Evolutionary conservation across 257 asterid genomes (phyloP), one percentile per base, ranked within the genome.

Genomic region (Nicotiana attenuata): DNA sequence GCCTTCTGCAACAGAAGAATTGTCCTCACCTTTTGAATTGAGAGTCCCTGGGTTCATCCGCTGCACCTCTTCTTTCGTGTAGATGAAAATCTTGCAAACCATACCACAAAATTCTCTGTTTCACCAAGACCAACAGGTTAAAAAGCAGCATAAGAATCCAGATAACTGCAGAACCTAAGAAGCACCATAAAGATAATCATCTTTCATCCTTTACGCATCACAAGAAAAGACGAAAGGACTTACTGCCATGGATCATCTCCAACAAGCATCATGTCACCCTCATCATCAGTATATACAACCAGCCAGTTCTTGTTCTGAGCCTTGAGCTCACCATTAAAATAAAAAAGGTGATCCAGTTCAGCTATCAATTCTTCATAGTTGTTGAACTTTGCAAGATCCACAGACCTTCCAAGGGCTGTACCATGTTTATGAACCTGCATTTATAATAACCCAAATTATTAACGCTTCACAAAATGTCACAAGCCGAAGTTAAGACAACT

Each of bases 171-270:
- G 45, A 65, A 66, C 52, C n/a, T 64, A 5, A 47, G 52, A 35
- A 77, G 63, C 77, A 81, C 60, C 4, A 8, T 10, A 78, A 7
- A 52, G 76, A 47, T 82, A 75, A 57, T 55, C 64, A 41, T 59
- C 57, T 38, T 20, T 29, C 82, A 60, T 78, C 59, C 82, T 60
- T 26, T 64, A 53, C 5, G 45, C 38, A 80, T 59, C 75, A 63
- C 11, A 41, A 80, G 38, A 28, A 64, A 80, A 7, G 26, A 80
- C 3, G 65, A 50, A 56, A 65, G 14, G 82, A 89, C 95, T 92
- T 81, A 91, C 97, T 89, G 93, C 97, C 97, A 93, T 6, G 97
- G 97, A 87, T 93, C 96, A 85, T 93, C 97, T 84, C 97, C 97
- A 69, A 91, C 97, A 96, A 90, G 91, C 97, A 93, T 93, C 89